Evolutionary conservation across 164 flowering plant genomes (phyloP).

Genomic region (Echeveria elegans): DNA sequence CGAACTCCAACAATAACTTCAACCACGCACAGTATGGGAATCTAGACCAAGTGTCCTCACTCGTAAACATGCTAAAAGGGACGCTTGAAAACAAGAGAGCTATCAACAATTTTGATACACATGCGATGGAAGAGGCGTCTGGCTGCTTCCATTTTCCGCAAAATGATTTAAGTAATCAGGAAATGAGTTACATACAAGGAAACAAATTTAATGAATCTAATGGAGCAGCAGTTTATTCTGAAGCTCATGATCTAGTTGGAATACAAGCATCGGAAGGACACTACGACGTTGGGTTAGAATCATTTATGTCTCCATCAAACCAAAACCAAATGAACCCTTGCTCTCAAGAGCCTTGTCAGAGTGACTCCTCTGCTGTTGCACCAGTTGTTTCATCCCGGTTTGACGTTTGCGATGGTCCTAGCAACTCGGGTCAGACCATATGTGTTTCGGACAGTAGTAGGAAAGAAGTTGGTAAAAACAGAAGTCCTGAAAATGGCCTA

Average conservation of each 20-base stretch:
- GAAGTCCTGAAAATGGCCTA: conserved; percentile 27
- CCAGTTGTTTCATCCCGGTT: conserved; percentile 46
- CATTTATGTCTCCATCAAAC: conserved; percentile 28
- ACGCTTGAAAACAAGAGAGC: conserved; percentile 60
- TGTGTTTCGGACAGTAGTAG: conserved; percentile 40
- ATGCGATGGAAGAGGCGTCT: conserved; percentile 28
- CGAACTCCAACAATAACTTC: conserved; percentile 52
- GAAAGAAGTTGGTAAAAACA: conserved; percentile 30
- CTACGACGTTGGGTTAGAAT: conserved; percentile 30
- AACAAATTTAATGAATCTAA: conserved; percentile 22
- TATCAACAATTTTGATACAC: conserved; percentile 27
- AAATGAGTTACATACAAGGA: conserved; percentile 20
- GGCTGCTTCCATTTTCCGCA: conserved; percentile 28
- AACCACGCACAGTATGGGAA: conserved; percentile 23
- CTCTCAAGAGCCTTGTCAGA: conserved; percentile 63
- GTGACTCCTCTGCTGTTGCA: conserved; percentile 76
- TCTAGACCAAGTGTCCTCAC: conserved; percentile 60
- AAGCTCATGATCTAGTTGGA: conserved; percentile 20
- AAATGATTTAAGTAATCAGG: conserved; percentile 18
- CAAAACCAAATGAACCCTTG: conserved; percentile 27
- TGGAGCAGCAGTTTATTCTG: conserved; percentile 20
- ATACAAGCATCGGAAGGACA: conserved; percentile 29
- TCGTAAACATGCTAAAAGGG: conserved; percentile 72
- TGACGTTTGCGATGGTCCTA: conserved; percentile 63
- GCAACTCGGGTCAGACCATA: conserved; percentile 41